Conservation (phyloP, 2,329 filamentous ascomycete genomes). For the Microsporum canis region DNA sequence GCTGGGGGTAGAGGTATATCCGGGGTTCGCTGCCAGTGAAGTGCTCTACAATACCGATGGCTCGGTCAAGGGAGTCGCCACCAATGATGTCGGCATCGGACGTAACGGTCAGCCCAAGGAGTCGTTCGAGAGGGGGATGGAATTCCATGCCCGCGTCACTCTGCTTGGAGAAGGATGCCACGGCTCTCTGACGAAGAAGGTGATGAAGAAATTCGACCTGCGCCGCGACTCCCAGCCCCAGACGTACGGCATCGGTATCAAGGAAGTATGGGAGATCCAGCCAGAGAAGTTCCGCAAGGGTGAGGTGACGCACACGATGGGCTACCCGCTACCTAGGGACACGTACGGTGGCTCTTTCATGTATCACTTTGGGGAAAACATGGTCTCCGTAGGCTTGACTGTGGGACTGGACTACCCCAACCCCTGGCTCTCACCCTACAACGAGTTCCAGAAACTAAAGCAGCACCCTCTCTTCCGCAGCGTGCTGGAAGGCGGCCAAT, state of each 20-base stretch:
- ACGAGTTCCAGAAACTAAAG: constrained; percentile 97
- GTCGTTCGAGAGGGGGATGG: constrained; percentile 91
- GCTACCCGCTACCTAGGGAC: constrained; percentile 75
- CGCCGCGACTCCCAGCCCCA: constrained; percentile 81
- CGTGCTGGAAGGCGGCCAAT: constrained; percentile 90
- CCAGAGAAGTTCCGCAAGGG: constrained; percentile 87
- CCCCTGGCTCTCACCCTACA: constrained; percentile 90
- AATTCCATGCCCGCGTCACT: constrained; percentile 86
- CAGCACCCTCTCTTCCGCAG: constrained; percentile 82
- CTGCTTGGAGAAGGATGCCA: constrained; percentile 93
- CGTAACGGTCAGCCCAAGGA: constrained; percentile 77
- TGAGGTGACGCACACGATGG: constrained; percentile 77
- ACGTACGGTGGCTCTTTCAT: constrained; percentile 98
- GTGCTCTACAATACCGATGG: constrained; percentile 78
- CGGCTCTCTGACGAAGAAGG: constrained; percentile 86
- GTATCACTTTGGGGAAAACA: constrained; percentile 98
- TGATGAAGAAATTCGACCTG: constrained; percentile 87
- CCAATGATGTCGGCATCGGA: constrained; percentile 81
- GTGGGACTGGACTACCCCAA: constrained; percentile 92
- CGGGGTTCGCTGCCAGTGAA: constrained; percentile 89
- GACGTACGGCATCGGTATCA: constrained; percentile 87
- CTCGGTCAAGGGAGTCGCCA: constrained; percentile 85
- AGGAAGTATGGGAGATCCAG: constrained; percentile 94
- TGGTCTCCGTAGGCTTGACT: constrained; percentile 84
- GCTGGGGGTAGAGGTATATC: constrained; percentile 87